These are phyloP conservation scores for Sclerotinia borealis DNA, from an alignment of 2,329 filamentous ascomycete species.

Conservation along the genomic window DNA sequence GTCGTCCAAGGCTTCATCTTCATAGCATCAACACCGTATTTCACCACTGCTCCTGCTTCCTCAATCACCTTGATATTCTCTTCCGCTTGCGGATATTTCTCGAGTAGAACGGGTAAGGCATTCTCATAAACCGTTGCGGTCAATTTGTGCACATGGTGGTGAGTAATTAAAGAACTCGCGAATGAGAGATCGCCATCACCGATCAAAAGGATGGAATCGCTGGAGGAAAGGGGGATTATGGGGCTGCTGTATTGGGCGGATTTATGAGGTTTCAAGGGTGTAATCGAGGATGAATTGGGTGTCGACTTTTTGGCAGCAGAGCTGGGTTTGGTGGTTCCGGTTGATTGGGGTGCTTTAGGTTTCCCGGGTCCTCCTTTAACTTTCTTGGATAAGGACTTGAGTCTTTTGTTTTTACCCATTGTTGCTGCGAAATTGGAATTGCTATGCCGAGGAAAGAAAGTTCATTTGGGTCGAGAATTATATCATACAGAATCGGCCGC, in stretches of 20 bases:
- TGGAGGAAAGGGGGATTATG: constrained; percentile 60
- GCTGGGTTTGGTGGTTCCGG: not conserved
- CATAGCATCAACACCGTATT: constrained; percentile 62
- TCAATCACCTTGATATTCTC: constrained; percentile 52
- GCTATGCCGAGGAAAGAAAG: not conserved
- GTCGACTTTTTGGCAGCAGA: not conserved
- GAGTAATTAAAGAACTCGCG: constrained; percentile 56
- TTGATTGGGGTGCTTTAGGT: not conserved
- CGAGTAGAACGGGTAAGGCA: constrained; percentile 47
- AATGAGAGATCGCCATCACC: constrained; percentile 82
- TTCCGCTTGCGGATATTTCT: constrained; percentile 69
- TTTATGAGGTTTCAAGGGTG: constrained; percentile 5
- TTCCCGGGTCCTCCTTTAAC: not conserved
- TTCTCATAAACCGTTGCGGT: constrained; percentile 65
- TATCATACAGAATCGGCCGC: not conserved
- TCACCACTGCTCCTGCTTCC: constrained; percentile 40
- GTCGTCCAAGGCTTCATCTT: constrained; percentile 47
- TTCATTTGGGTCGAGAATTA: not conserved
- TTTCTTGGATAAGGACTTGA: constrained; percentile 3
- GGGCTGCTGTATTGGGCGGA: constrained; percentile 36
- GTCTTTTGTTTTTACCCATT: not conserved
- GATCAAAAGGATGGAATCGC: constrained; percentile 66
- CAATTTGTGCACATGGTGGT: constrained; percentile 60
- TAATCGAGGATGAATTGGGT: not conserved
- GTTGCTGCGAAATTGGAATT: not conserved